Percentiles rank a stretch among this genome's conserved stretches.
These are phyloP conservation scores for Sequoiadendron giganteum DNA, from an alignment of 75 land plant species.

Conservation along the genomic window DNA sequence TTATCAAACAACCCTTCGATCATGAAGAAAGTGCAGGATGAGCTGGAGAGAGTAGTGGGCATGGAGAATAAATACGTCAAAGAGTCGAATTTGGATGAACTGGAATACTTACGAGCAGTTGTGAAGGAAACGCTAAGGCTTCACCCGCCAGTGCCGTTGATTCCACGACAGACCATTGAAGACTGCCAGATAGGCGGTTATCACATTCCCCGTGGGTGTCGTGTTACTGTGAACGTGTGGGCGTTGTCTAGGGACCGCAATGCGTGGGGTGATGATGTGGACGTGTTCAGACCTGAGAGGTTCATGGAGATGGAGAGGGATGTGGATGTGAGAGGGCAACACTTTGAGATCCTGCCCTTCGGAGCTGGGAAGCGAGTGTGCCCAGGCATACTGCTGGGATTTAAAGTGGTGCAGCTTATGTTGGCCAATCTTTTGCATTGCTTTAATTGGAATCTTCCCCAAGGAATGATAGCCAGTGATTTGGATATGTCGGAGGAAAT, in stretches of 20 bases:
- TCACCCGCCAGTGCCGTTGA: background rate
- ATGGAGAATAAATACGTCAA: background rate
- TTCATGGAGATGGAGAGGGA: background rate
- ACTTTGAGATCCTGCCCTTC: constrained; percentile 5
- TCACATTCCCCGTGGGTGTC: background rate
- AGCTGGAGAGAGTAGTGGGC: background rate
- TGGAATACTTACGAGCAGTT: background rate
- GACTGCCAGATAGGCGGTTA: background rate
- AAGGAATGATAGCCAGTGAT: background rate
- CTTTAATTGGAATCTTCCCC: constrained; percentile 7
- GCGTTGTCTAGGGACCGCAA: background rate
- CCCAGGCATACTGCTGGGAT: background rate
- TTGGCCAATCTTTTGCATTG: constrained; percentile 9
- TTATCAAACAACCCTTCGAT: background rate
- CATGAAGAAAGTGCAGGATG: background rate
- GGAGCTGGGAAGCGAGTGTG: constrained; percentile 11
- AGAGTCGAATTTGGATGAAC: background rate
- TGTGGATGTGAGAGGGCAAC: constrained; percentile 1
- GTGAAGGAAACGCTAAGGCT: background rate
- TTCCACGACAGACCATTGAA: background rate
- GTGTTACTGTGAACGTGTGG: background rate
- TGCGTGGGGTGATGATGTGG: background rate
- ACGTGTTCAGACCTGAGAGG: constrained; percentile 1
- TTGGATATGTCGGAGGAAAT: constrained; percentile 14
- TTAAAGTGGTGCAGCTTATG: background rate